Conservation (phyloP, 1,139 yeast genomes). For the Pichia sp. region DNA sequence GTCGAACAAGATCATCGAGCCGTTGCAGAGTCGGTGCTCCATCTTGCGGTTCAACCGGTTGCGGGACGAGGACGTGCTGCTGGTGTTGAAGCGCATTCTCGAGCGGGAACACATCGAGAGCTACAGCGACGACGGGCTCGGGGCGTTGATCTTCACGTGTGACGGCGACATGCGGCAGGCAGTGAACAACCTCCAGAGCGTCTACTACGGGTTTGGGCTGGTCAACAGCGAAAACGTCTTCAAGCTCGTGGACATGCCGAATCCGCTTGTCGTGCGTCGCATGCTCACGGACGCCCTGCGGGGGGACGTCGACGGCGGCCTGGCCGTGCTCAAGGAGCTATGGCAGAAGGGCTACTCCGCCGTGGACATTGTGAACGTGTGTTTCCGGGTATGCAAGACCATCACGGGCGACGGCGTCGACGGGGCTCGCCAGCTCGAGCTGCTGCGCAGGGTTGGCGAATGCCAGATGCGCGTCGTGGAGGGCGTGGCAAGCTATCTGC, state of each 20-base stretch:
- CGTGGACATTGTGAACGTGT: slow-evolving; percentile 76
- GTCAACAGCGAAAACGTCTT: slow-evolving; percentile 90
- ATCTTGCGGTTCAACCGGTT: slow-evolving; percentile 79
- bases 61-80: slow-evolving; percentile 78
- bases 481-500: slow-evolving; percentile 86
- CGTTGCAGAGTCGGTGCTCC: slow-evolving; percentile 95
- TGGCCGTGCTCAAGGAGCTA: slow-evolving; percentile 59
- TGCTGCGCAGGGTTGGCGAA: slow-evolving; percentile 81
- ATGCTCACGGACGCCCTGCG: slow-evolving; percentile 56
- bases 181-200: slow-evolving; percentile 85
- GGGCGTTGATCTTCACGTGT: slow-evolving; percentile 91
- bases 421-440: slow-evolving; percentile 65
- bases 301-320: slow-evolving; percentile 48
- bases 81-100: slow-evolving; percentile 68
- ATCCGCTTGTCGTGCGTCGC: slow-evolving; percentile 77
- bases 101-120: slow-evolving; percentile 46
- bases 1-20: slow-evolving; percentile 91
- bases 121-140: slow-evolving; percentile 84
- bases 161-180: slow-evolving; percentile 99
- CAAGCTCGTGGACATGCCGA: slow-evolving; percentile 95
- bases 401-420: slow-evolving; percentile 69
- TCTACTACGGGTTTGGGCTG: slow-evolving; percentile 88
- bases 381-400: slow-evolving; percentile 81
- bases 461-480: slow-evolving; percentile 89
- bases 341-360: slow-evolving; percentile 95